Evolutionary conservation across 495 filamentous ascomycete species (phyloP).

Genomic region (Xylaria castorea): DNA sequence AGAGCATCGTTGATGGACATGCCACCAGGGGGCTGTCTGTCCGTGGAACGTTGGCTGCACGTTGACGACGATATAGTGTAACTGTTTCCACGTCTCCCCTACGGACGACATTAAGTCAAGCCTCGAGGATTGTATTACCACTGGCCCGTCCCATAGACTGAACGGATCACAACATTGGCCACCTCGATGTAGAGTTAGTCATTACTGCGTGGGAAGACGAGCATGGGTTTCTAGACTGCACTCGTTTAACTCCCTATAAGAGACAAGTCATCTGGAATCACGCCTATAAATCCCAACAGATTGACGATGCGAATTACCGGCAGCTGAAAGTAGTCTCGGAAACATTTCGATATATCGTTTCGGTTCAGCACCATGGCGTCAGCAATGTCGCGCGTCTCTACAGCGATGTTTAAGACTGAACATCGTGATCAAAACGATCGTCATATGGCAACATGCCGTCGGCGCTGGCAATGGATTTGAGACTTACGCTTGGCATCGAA

Average conservation of each 20-base stretch:
- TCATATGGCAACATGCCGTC: conserved; percentile 6
- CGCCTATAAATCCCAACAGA: neutral
- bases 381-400: conserved; percentile 26
- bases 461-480: neutral
- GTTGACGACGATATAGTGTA: conserved; percentile 22
- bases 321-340: conserved; percentile 22
- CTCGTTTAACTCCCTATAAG: neutral
- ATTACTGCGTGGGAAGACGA: conserved; percentile 9
- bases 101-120: neutral
- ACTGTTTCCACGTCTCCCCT: conserved; percentile 8
- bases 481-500: neutral
- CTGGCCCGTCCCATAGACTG: neutral
- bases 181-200: neutral
- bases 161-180: neutral
- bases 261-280: neutral
- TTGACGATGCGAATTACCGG: neutral
- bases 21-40: neutral
- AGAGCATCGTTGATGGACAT: conserved; percentile 13
- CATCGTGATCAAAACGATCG: neutral
- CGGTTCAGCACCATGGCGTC: conserved; percentile 20
- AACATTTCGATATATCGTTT: conserved; percentile 30
- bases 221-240: neutral
- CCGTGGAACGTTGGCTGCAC: conserved; percentile 27
- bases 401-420: conserved; percentile 25
- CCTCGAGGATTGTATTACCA: conserved; percentile 14